Evolutionary conservation across 2,329 filamentous ascomycete species (phyloP).

Genomic region (Mycosphaerelloides madeirae): DNA sequence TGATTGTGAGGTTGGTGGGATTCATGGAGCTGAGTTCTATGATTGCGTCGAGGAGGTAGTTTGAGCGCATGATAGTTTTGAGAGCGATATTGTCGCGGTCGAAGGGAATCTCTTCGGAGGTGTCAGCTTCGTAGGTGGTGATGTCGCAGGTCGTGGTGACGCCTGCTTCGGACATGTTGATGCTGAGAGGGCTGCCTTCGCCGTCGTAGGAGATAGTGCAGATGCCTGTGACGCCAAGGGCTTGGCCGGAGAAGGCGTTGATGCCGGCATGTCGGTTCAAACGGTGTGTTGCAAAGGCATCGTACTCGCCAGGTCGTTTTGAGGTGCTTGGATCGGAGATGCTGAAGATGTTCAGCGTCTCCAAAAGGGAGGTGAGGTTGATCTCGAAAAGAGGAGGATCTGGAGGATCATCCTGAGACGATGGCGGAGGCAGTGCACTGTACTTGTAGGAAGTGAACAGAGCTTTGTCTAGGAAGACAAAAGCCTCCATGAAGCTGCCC

Average conservation of each 20-base stretch:
- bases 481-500: constrained; percentile 80
- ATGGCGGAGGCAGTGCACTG: constrained; percentile 46
- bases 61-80: constrained; percentile 90
- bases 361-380: constrained; percentile 78
- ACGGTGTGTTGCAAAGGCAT: constrained; percentile 35
- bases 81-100: constrained; percentile 73
- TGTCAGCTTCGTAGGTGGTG: constrained; percentile 63
- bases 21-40: constrained; percentile 63
- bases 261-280: constrained; percentile 40
- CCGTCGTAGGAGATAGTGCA: constrained; percentile 76
- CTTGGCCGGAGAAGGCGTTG: constrained; percentile 75
- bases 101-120: constrained; percentile 75
- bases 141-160: constrained; percentile 87
- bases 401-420: constrained; percentile 34
- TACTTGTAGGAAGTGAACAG: constrained; percentile 84
- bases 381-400: constrained; percentile 73
- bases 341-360: constrained; percentile 93
- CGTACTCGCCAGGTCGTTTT: constrained; percentile 35
- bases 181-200: constrained; percentile 71
- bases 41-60: constrained; percentile 66
- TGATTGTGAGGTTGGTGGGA: constrained; percentile 52
- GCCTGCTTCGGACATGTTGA: constrained; percentile 79
- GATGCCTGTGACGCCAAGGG: constrained; percentile 76
- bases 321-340: constrained; percentile 46
- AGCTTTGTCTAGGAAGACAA: constrained; percentile 79